Base-by-base conservation (phyloP, 2,329 filamentous ascomycete species). In the Ciborinia camelliae region DNA sequence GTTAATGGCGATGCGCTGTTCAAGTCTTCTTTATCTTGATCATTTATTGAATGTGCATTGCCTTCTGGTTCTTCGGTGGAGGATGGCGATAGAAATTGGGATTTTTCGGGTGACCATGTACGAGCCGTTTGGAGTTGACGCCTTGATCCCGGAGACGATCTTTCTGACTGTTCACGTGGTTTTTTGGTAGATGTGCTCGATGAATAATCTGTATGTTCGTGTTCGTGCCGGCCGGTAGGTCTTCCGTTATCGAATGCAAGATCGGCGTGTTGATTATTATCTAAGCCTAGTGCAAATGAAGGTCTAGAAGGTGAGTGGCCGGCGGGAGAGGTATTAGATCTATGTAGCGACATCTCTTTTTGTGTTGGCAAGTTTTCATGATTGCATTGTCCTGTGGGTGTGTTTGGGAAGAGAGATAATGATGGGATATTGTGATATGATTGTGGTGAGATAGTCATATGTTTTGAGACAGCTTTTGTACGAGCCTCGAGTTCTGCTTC, bases 281-380 rank as follows among this genome's bases (percentile, higher is more conserved):
- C 65, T 41, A 60, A 43, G 7, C 68, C 63, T 18, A 59, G 68
- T 57, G 67, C 67, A 66, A 69, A 75, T 58, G 63, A 70, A 55
- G 68, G 61, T 75, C 76, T 65, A 79, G 81, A 28, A 61, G 82
- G 81, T 5, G 82, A 84, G 7, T 82, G 72, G 26, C 76, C 73
- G 18, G 81, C 81, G 2, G 84, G 84, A 18, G 82, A 83, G 4
- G 85, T 86, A 68, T 84, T 83, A 2, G 84, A 83, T 35, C 85
- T 81, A 26, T 76, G 68, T 5, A 77, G 70, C 15, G 68, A 63
- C 30, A 53, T 28, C 35, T 48, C 57, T 14, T 61, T 62, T 50
- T 50, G 43, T 47, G 58, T 26, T 61, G 58, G 47, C 2, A 67
- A 68, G 14, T 64, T 47, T 14, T 68, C 68, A 57, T 61, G 48